A percentile compares a stretch with the other conserved stretches of the same genome.
phyloP scores from a whole-genome alignment of 164 flowering plant genomes.

The Umbilicus rupestris region DNA sequence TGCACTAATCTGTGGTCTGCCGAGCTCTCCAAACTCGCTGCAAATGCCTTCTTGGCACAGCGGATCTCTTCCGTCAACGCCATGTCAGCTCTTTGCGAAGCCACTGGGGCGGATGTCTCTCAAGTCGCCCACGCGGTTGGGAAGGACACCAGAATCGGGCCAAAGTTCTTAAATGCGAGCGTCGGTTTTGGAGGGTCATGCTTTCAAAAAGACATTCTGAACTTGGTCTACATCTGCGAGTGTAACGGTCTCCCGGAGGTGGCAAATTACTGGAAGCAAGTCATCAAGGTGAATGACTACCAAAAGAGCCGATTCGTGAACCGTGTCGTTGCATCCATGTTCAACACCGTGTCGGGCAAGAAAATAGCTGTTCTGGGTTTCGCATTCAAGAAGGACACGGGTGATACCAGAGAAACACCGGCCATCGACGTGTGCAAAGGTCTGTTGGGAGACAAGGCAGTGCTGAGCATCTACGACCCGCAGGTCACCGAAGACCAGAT shows the following conservation, averaged over 20 bases:
- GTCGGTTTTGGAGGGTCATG: not conserved
- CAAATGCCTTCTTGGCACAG: conserved; percentile 1
- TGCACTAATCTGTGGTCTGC: not conserved
- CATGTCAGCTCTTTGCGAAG: not conserved
- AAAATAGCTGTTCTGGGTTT: too few relatives aligned
- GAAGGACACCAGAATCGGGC: too few relatives aligned
- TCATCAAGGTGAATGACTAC: not conserved
- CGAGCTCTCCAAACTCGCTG: not conserved
- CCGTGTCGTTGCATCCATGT: not conserved
- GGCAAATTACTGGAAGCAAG: conserved; percentile 1
- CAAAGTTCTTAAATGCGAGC: too few relatives aligned
- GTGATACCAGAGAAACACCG: too few relatives aligned
- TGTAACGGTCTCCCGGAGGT: not conserved
- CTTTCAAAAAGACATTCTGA: not conserved
- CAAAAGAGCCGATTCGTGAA: not conserved
- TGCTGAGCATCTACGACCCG: too few relatives aligned
- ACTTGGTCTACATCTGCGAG: not conserved
- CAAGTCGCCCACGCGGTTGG: not conserved
- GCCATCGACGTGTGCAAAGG: too few relatives aligned
- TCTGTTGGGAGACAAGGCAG: too few relatives aligned
- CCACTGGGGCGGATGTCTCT: not conserved
- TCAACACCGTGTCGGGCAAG: too few relatives aligned
- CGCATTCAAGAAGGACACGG: too few relatives aligned
- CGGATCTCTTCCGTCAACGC: not conserved
- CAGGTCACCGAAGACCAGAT: not conserved